Base-by-base conservation (phyloP, 106 monocot species). In the Dendrobium catenatum region DNA sequence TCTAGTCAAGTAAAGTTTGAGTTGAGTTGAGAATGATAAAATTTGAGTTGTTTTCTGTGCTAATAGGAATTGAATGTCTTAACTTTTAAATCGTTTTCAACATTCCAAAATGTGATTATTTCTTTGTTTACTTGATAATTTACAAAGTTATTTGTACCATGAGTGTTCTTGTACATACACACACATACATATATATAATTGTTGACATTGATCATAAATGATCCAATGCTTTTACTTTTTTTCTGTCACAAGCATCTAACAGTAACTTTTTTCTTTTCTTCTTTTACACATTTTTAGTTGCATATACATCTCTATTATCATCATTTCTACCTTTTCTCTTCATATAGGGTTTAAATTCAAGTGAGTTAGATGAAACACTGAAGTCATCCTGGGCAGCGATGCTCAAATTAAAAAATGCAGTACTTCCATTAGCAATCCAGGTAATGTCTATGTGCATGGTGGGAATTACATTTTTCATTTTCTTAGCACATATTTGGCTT, bases 321-420 rank as follows among this genome's bases (percentile, higher is more conserved):
- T 2, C 33, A 70, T 24, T 41, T 74, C 15, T 58, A 58, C 13
- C 4, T 29, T 7, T 17, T 78, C 13, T 11, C 9, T 24, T 20
- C 19, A 79, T 84, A 48, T 79, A 98, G 98, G 94, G 98, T 81
- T 79, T 94, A 58, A 81, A 86, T 79, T 86, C 92, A 54, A 84
- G 81, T 85, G 90, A 88, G 77, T 55, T 98, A 42, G 88, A 93
- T 43, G 82, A 87, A 64, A 75, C 87, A 16, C 9, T 90, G 18
- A 87, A 91, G 76, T 80, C 82, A 82, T 91, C 93, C n/a, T 98
- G 98, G 95, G 79, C 59, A 44, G 91, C 82, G 72, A 85, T 98
- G 88, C 87, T 95, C 6, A 85, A 90, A 46, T 93, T 95, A 26
- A 98, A 95, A 90, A 76, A 81, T 85, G 84, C 89, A 44, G 87